phyloP scores from a whole-genome alignment of 257 asterid species.

The Parsonsia alboflavescens region DNA sequence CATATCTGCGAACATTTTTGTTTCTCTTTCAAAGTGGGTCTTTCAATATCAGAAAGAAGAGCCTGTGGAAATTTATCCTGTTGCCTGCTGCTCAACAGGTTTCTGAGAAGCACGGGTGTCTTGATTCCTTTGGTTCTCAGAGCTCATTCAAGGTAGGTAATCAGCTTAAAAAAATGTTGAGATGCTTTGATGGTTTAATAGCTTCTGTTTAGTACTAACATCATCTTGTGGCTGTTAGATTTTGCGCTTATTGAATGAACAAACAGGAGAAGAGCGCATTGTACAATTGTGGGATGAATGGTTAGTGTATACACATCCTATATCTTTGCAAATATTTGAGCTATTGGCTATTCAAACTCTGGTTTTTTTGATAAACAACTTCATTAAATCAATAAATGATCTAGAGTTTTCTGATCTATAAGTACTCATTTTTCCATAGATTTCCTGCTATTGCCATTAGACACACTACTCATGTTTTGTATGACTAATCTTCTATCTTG shows the following conservation, averaged over 20 bases:
- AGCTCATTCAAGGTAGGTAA: constrained; percentile 58
- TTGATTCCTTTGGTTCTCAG: constrained; percentile 43
- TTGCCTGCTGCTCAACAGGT: constrained; percentile 40
- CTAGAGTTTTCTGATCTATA: not conserved
- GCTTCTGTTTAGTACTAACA: constrained; percentile 18
- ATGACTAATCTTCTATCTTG: not conserved
- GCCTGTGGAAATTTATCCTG: constrained; percentile 10
- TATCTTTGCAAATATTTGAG: constrained; percentile 1
- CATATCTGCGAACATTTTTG: not conserved
- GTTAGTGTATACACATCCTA: constrained; percentile 34
- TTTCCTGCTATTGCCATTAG: not conserved
- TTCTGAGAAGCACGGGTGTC: constrained; percentile 51
- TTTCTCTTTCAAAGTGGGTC: constrained; percentile 5
- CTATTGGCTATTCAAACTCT: not conserved
- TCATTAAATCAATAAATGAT: not conserved
- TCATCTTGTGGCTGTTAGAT: constrained; percentile 39
- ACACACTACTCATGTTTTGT: not conserved
- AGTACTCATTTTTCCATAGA: not conserved
- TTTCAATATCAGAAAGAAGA: constrained; percentile 15
- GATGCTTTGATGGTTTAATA: constrained; percentile 18
- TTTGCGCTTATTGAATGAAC: constrained; percentile 77
- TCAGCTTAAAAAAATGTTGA: constrained; percentile 13
- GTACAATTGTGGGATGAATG: constrained; percentile 85
- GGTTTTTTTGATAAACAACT: not conserved
- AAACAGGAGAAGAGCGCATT: constrained; percentile 70